Conservation (phyloP, 2,329 filamentous ascomycete species). For the Pyricularia pennisetigena region DNA sequence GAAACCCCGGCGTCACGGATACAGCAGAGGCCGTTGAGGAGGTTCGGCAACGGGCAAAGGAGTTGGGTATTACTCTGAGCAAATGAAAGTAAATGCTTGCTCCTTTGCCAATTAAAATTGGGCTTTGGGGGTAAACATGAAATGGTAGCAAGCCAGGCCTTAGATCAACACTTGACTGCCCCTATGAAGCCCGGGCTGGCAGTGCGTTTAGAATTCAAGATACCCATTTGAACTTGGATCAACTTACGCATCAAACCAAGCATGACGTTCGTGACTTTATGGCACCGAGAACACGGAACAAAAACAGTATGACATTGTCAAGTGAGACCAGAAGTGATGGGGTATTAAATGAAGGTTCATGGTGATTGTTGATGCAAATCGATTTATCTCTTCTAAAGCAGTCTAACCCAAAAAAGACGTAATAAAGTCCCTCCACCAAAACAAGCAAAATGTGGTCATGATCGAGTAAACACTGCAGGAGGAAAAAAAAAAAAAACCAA, state of each 20-base stretch:
- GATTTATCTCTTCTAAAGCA: too few species aligned
- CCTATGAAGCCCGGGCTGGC: background rate
- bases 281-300: too few species aligned
- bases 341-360: too few species aligned
- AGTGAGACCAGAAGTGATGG: too few species aligned
- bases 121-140: background rate
- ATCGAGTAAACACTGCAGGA: too few species aligned
- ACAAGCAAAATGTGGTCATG: too few species aligned
- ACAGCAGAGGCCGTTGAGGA: constrained; percentile 48
- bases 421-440: too few species aligned
- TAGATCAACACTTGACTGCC: background rate
- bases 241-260: background rate
- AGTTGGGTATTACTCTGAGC: constrained; percentile 33
- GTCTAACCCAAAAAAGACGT: too few species aligned
- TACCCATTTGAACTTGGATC: background rate
- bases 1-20: constrained; percentile 60
- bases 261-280: background rate
- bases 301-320: too few species aligned
- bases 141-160: background rate
- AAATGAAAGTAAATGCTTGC: background rate
- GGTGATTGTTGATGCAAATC: too few species aligned
- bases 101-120: background rate
- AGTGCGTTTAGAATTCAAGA: background rate
- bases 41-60: constrained; percentile 37
- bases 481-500: too few species aligned